These are phyloP conservation scores for Radiomyces spectabilis DNA, from an alignment of 192 early-diverging fungal species.

Conservation along the genomic window DNA sequence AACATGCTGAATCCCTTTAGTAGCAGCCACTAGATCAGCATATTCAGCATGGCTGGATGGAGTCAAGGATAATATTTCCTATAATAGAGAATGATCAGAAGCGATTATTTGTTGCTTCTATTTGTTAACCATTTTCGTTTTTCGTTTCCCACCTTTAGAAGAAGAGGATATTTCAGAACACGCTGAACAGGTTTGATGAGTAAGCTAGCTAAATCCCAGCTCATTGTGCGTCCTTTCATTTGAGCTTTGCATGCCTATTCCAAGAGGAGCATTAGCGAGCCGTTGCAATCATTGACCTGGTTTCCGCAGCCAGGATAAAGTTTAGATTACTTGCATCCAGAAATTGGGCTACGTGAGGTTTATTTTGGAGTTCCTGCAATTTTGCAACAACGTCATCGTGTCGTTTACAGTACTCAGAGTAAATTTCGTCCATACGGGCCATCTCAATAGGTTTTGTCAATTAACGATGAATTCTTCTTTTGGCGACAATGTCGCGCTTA, in stretches of 20 bases:
- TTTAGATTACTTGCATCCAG: slow-evolving; percentile 13
- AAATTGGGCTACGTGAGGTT: slow-evolving; percentile 28
- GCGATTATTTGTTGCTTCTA: too few relatives aligned
- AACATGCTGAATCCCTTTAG: slow-evolving; percentile 46
- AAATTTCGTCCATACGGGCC: slow-evolving; percentile 37
- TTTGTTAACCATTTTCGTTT: too few relatives aligned
- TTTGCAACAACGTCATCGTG: slow-evolving; percentile 56
- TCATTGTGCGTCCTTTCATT: slow-evolving; percentile 62
- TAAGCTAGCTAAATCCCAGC: slow-evolving; percentile 85
- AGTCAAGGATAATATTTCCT: slow-evolving; percentile 28
- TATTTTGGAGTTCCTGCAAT: slow-evolving; percentile 50
- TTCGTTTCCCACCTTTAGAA: slow-evolving; percentile 73
- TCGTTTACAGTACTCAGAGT: slow-evolving; percentile 66
- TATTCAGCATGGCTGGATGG: slow-evolving; percentile 45
- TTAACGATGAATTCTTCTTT: too few relatives aligned
- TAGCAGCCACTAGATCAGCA: slow-evolving; percentile 37
- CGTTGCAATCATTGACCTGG: too few relatives aligned
- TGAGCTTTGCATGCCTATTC: slow-evolving; percentile 36
- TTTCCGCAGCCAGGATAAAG: too few relatives aligned
- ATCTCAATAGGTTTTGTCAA: too few relatives aligned
- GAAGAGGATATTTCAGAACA: slow-evolving; percentile 85
- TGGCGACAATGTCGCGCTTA: too few relatives aligned
- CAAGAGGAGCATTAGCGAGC: too few relatives aligned
- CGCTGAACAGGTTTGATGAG: slow-evolving; percentile 94
- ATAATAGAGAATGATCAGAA: neutral